Evolutionary conservation across 306 rosid species (phyloP).

Genomic region (Prosopis cineraria): DNA sequence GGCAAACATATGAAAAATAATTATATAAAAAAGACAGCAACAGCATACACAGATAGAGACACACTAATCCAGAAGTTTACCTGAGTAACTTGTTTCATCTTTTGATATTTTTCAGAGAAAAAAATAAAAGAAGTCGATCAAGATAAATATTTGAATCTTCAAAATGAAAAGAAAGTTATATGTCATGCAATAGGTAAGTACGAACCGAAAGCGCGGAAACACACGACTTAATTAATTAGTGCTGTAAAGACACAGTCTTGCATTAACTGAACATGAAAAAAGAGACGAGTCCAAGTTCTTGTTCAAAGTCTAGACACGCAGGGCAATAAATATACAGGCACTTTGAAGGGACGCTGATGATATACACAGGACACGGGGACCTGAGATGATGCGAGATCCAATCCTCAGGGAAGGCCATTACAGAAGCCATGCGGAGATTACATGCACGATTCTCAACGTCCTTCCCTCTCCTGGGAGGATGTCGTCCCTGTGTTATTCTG

Average conservation of each 20-base stretch:
- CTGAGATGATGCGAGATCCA: background rate
- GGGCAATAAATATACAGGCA: too few species aligned
- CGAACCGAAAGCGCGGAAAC: background rate
- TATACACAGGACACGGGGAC: background rate
- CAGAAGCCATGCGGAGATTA: background rate
- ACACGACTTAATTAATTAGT: background rate
- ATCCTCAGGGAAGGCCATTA: slow-evolving; percentile 13
- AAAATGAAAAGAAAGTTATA: background rate
- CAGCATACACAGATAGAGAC: too few species aligned
- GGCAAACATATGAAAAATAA: background rate
- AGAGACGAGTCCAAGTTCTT: background rate
- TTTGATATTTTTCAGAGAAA: background rate
- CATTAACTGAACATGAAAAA: too few species aligned
- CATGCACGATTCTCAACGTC: background rate
- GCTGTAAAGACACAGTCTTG: background rate
- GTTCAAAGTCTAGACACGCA: background rate
- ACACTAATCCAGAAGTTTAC: background rate
- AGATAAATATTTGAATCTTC: background rate
- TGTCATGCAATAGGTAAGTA: background rate
- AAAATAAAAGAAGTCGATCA: background rate
- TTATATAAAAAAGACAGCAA: background rate
- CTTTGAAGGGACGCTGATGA: too few species aligned
- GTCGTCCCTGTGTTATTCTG: background rate
- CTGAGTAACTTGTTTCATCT: background rate
- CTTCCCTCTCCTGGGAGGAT: background rate